Base-by-base conservation (phyloP, 2,329 filamentous ascomycete species). In the Aspergillaceae sp. region DNA sequence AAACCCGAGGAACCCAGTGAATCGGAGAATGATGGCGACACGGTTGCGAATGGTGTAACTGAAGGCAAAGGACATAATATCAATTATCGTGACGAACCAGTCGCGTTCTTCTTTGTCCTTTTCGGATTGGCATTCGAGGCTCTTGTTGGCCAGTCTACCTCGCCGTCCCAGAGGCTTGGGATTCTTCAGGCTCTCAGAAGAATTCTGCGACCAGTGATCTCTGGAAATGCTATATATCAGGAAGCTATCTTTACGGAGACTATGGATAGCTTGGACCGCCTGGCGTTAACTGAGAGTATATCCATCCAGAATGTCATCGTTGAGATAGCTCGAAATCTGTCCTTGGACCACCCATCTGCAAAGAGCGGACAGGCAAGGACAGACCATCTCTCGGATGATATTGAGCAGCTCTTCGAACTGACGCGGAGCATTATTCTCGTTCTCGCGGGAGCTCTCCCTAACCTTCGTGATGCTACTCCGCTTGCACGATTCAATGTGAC, bases 31-130 rank as follows among this genome's bases (percentile, higher is more conserved):
- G 45, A 51, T 19, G 41, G 46, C 19, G 55, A 51, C 29, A 41
- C 42, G 9, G 34, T 46, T 11, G 27, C 47, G 7, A 55, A 57
- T 26, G 56, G 42, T 26, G 51, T 62, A 26, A 29, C 42, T 3
- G 51, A 77, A 38, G 71, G 74, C 10, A 87, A 84, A 62, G 78
- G 76, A 3, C 76, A 83, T 42, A 87, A 91, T 54, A 97, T 98
- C 70, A 97, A 97, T 66, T 98, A 98, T 64, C 86, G 92, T 41
- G 91, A 97, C 60, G 92, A 98, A 63, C 92, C 92, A 0, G 88
- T 97, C 1, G 92, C 92, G 0, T 98, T 98, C 75, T 98, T 98
- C 73, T 98, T 98, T 59, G 91, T 98, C 9, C 77, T 98, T 0
- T 98, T 97, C 57, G 92, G 92, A 7, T 83, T 98, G 47, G 89